These are phyloP conservation scores for Penicillium robsamsonii DNA, from an alignment of 495 filamentous ascomycete genomes.

Conservation along the genomic window DNA sequence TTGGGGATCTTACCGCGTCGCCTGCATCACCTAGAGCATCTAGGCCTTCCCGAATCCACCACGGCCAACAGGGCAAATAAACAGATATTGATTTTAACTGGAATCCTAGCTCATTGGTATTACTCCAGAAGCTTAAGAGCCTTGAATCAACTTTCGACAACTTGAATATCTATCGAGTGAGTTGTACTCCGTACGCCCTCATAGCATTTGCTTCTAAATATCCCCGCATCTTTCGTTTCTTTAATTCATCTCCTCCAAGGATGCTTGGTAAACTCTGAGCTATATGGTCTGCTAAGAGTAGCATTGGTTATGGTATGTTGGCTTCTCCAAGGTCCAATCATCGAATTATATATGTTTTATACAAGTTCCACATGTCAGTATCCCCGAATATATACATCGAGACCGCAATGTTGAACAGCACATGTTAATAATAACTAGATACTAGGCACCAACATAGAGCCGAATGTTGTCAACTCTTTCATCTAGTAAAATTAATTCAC, in stretches of 20 bases:
- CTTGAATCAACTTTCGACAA: background rate
- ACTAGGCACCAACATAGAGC: background rate
- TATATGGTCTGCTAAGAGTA: background rate
- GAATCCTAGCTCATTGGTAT: slow-evolving; percentile 3
- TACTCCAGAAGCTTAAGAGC: slow-evolving; percentile 11
- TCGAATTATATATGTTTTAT: background rate
- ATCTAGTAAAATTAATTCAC: background rate
- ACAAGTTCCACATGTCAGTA: background rate
- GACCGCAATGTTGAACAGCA: background rate
- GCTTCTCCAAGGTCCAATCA: background rate
- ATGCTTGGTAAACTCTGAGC: background rate
- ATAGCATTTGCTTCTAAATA: background rate
- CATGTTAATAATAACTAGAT: background rate
- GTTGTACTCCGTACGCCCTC: background rate
- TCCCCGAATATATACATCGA: background rate
- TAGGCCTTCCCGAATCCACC: slow-evolving; percentile 10
- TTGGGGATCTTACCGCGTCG: slow-evolving; percentile 10
- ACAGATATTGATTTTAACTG: slow-evolving; percentile 1
- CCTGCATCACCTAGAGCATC: slow-evolving; percentile 10
- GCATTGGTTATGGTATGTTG: background rate
- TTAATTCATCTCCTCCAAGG: background rate
- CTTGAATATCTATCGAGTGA: background rate
- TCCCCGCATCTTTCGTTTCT: background rate
- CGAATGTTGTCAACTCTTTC: no score
- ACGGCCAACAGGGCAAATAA: background rate